Base-by-base conservation (phyloP, 2,329 filamentous ascomycete species). In the Dendryphion nanum region DNA sequence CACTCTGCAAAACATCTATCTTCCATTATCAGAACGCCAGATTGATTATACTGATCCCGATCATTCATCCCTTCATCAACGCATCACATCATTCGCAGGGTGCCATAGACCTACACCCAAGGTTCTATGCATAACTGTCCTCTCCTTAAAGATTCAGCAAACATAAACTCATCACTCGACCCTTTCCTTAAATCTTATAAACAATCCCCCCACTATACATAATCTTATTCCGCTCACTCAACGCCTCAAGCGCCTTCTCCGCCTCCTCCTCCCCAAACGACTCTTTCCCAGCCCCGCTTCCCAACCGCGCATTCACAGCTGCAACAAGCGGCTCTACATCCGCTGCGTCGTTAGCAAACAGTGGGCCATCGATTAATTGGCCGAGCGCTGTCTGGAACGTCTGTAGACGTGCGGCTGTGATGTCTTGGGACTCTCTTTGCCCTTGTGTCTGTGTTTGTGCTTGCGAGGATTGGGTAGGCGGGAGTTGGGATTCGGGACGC, bases 281-380 rank as follows among this genome's bases (percentile, higher is more conserved):
- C 28, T 70, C 66, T 6, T 78, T 77, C 4, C 76, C 68, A n/a
- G 68, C 61, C 5, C 78, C 79, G 4, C 76, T 76, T 12, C 78
- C 75, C 32, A 95, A 54, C 52, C 81, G 80, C 4, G 71, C 71
- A 63, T 98, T 98, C 35, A 98, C 86, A 6, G 86, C 86, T 3
- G 76, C 76, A 14, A 96, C 76, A 20, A 98, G 76, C 18, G 79
- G 79, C 45, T 82, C 79, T 2, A 96, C 77, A 44, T 84, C 77
- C 12, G 89, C 89, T 14, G 83, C 81, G 56, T 97, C 93, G 44
- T 94, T 87, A 20, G 83, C 81, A 61, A 98, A 98, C n/a, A 98
- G 67, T 10, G 80, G 76, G 0, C 85, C 85, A 54, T 85, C 84
- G 57, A 95, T 83, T 37, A 98, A 74, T 53, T 88, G 85, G 17